These are phyloP conservation scores for Penicillium polonicum DNA, from an alignment of 2,329 filamentous ascomycete species.

Conservation along the genomic window DNA sequence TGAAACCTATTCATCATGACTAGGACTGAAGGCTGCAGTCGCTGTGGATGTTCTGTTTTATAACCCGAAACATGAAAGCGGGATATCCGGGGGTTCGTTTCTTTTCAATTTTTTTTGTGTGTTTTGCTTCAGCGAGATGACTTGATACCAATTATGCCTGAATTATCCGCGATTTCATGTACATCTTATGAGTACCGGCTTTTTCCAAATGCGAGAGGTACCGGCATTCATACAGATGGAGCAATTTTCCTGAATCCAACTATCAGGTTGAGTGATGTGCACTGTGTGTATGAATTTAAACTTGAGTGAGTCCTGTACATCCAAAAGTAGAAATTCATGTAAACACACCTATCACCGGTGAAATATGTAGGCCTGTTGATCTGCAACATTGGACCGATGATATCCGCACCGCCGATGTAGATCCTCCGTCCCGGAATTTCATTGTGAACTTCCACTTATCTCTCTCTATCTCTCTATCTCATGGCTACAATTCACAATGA, in stretches of 20 bases:
- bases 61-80: background rate
- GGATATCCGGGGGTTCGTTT: constrained; percentile 2
- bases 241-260: background rate
- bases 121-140: constrained; percentile 19
- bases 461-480: background rate
- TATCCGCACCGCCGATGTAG: constrained; percentile 17
- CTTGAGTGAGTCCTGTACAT: background rate
- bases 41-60: background rate
- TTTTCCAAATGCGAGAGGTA: constrained; percentile 1
- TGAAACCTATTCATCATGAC: background rate
- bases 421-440: constrained; percentile 15
- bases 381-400: constrained; percentile 12
- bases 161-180: constrained; percentile 14
- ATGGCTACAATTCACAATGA: constrained; percentile 9
- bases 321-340: background rate
- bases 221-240: constrained; percentile 3
- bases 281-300: background rate
- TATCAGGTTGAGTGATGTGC: background rate
- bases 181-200: constrained; percentile 7
- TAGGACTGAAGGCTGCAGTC: background rate
- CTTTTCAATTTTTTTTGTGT: background rate
- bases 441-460: constrained; percentile 9
- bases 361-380: background rate
- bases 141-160: constrained; percentile 20
- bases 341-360: background rate